Base-by-base conservation (phyloP, 2,329 filamentous ascomycete species). In the Fusarium neocosmosporiellum region DNA sequence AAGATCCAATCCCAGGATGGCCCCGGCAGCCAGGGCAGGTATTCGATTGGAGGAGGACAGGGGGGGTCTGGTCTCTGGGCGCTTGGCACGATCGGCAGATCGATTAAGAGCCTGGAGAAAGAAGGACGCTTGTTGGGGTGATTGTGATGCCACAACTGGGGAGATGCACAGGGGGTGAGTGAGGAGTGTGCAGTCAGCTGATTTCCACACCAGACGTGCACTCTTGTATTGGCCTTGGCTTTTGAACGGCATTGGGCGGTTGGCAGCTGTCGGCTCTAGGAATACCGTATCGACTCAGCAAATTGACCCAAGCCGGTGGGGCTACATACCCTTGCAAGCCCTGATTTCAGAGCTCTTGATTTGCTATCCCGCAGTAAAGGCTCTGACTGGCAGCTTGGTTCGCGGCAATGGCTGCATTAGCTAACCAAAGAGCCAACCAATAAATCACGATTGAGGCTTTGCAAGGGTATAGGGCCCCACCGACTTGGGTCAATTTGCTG, bases 71-170 rank as follows among this genome's bases (percentile, higher is more conserved):
- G 43, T 27, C 5, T 48, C 43, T 27, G 24, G 31, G 59, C 14
- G 27, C 61, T 70, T 69, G 57, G 67, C 61, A 24, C 34, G 60
- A 64, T 67, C 60, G 65, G 53, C 43, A 67, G 57, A 70, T 70
- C 48, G 55, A 43, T 58, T 14, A 57, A 31, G n/a, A 33, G 33
- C 8, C 33, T 37, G 33, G 31, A 55, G 33, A 34, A 34, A 54
- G 16, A 31, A 55, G 27, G 31, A 53, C 27, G 48, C 27, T 33
- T 54, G 48, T 31, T 31, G n/a, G 29, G 50, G 53, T 34, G 31
- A 55, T 33, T 10, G 53, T 55, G 53, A 34, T 55, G 53, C 53
- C 53, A 55, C 53, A 55, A 55, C 53, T 36, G 50, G 48, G 27
- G 50, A 54, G n/a, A 33, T 54, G 50, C 29, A 20, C 50, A 22